Conservation (phyloP, 2,329 filamentous ascomycete species). For the Zalaria obscura region DNA sequence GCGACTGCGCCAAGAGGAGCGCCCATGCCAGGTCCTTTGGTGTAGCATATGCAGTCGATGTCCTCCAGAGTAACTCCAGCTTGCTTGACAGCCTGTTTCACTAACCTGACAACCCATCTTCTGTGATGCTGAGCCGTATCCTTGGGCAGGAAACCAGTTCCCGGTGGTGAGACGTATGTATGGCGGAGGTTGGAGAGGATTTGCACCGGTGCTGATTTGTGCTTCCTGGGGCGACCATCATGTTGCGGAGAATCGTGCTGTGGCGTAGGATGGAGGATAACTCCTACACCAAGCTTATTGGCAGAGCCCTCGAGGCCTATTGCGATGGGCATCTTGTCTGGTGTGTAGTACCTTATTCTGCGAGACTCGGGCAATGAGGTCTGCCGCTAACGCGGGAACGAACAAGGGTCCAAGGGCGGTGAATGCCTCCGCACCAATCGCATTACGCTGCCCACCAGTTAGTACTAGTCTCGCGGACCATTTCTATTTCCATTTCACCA, state of each 20-base stretch:
- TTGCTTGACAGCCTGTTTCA: constrained; percentile 61
- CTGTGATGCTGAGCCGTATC: constrained; percentile 92
- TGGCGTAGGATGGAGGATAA: constrained; percentile 61
- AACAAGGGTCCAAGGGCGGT: constrained; percentile 2
- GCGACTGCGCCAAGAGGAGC: constrained; percentile 80
- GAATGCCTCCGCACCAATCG: too few species aligned
- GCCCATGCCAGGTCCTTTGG: constrained; percentile 91
- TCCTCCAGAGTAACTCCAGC: constrained; percentile 49
- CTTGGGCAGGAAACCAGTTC: constrained; percentile 89
- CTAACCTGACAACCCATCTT: constrained; percentile 66
- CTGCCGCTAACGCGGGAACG: not conserved
- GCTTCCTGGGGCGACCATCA: constrained; percentile 7
- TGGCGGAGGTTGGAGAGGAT: constrained; percentile 90
- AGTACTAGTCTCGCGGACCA: too few species aligned
- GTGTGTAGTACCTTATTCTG: too few species aligned
- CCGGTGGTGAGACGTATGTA: constrained; percentile 83
- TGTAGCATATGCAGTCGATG: constrained; percentile 90
- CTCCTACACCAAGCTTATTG: constrained; percentile 91
- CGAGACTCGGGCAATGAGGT: too few species aligned
- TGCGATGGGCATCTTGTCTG: constrained; percentile 36
- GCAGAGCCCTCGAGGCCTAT: constrained; percentile 81
- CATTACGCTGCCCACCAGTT: too few species aligned
- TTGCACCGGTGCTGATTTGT: constrained; percentile 32
- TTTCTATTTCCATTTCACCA: too few species aligned
- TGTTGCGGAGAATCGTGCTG: constrained; percentile 16